Evolutionary conservation across 2,329 filamentous ascomycete genomes (phyloP), one percentile per base, ranked within the genome.

Genomic region (Talaromyces atroroseus): DNA sequence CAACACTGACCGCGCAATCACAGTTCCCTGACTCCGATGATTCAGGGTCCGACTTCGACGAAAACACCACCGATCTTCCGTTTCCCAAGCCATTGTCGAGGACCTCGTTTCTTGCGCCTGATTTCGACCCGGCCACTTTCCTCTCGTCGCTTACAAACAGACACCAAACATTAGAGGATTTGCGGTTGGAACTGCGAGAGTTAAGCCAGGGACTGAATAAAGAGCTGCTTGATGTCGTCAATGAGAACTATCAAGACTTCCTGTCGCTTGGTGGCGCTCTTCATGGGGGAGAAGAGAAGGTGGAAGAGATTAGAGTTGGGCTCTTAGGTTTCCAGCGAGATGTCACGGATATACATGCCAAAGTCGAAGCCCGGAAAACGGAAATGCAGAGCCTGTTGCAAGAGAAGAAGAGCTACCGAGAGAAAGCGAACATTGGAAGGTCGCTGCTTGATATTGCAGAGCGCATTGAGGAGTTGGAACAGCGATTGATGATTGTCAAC

Each of bases 121-220:
- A 84, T 62, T 99, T 99, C 72, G 84, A 90, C 60, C 87, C 95
- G 0, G 83, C 89, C 1, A 77, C 78, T 2, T 99, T 96, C 71
- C 86, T 99, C 73, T 91, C 86, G 7, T 87, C 88, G 1, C 81
- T 96, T 1, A 84, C 85, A 20, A 86, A 94, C 68, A 88, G 94
- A 1, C 94, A 99, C 71, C 94, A 99, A 72, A 96, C 92, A 0
- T 88, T 99, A 49, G 92, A 96, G 69, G 94, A 99, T 71, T 79
- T 99, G 32, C 89, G 92, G 36, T 77, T 86, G 5, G 95, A 99
- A 67, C 80, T 99, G 16, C 86, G 92, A 46, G 84, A 91, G 58
- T 82, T 95, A 52, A 89, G 86, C 63, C 83, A 89, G 63, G 81
- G 87, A 20, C 86, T 99, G 59, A 89, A 86, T 66, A 84, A 87